A percentile compares a stretch with the other conserved stretches of the same genome.
phyloP scores from a whole-genome alignment of 345 rosid genomes.

The Boechera divaricarpa region DNA sequence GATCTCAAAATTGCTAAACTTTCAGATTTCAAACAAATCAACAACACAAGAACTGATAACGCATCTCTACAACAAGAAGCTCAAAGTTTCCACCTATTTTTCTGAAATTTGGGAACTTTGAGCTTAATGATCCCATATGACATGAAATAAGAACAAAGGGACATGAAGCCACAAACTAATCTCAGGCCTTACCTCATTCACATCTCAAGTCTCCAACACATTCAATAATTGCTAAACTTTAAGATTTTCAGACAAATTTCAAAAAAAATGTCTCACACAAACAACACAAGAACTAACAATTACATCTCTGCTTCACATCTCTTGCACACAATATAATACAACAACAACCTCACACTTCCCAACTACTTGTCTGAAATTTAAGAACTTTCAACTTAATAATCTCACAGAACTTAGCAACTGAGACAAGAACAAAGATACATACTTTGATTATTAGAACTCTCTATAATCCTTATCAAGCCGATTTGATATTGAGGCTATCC shows the following conservation, averaged over 20 bases:
- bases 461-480: background rate
- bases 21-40: constrained; percentile 10
- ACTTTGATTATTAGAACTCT: background rate
- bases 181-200: background rate
- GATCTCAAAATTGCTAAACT: too few species aligned
- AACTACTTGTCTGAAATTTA: background rate
- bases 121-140: too few species aligned
- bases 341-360: background rate
- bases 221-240: background rate
- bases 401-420: background rate
- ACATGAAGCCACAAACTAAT: background rate
- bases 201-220: background rate
- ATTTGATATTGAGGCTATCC: constrained; percentile 28
- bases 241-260: background rate
- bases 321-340: background rate
- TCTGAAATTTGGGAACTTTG: background rate
- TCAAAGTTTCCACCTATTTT: background rate
- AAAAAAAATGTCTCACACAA: background rate
- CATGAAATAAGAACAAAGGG: background rate
- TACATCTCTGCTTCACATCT: background rate
- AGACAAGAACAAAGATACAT: constrained; percentile 9
- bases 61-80: background rate
- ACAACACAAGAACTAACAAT: constrained; percentile 14
- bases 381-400: background rate
- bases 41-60: constrained; percentile 12